Conservation (phyloP, 2,329 filamentous ascomycete species). For the Emergomyces pasteurianus region DNA sequence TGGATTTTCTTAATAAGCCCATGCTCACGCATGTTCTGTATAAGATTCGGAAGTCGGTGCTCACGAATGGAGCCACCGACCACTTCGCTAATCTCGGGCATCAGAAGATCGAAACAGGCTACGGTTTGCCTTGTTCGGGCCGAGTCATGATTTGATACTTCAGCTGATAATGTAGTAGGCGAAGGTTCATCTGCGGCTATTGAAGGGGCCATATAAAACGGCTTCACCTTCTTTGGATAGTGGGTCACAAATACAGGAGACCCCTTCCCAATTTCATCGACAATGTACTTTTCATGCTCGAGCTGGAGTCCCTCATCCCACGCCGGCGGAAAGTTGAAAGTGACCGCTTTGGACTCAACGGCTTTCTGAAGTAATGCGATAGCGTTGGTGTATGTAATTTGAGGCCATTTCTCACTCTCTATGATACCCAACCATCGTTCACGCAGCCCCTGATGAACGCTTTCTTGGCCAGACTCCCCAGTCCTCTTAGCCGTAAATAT, state of each 20-base stretch:
- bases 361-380: constrained; percentile 55
- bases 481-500: constrained; percentile 38
- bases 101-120: constrained; percentile 80
- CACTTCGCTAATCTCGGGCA: constrained; percentile 76
- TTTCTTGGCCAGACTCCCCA: constrained; percentile 31
- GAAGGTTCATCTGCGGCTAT: constrained; percentile 7
- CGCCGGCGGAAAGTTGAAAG: constrained; percentile 55
- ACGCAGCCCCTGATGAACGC: constrained; percentile 38
- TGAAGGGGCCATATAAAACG: constrained; percentile 73
- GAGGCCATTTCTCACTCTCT: constrained; percentile 51
- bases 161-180: not conserved
- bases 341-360: constrained; percentile 33
- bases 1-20: constrained; percentile 40
- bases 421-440: constrained; percentile 62
- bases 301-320: constrained; percentile 71
- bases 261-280: constrained; percentile 50
- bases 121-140: constrained; percentile 43
- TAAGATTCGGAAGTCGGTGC: constrained; percentile 56
- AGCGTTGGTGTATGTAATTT: constrained; percentile 71
- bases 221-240: constrained; percentile 80
- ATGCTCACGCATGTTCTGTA: constrained; percentile 57
- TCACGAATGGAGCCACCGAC: constrained; percentile 85
- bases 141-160: not conserved
- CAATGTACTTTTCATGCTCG: constrained; percentile 86
- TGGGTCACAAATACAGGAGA: constrained; percentile 81